Base-by-base conservation (phyloP, 495 filamentous ascomycete genomes). In the Neurospora discreta region DNA sequence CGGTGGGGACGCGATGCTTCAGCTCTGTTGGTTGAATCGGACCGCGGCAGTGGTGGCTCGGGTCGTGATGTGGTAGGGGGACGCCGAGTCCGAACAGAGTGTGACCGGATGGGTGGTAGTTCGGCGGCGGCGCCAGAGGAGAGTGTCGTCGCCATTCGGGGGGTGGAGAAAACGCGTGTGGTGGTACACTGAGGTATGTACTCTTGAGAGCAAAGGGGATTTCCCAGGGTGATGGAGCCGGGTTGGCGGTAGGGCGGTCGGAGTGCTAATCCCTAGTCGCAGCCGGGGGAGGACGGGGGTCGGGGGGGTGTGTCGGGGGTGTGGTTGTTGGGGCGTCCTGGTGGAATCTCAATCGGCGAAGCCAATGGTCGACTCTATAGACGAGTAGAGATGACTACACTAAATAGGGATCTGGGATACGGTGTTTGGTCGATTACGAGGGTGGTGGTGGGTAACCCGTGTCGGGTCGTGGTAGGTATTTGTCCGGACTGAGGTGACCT, bases 1-100 rank as follows among this genome's bases (percentile, higher is more conserved):
- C 84, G 82, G 71, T 82, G 81, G 68, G 82, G 76, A 69, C 78
- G 79, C 76, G 84, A 82, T 68, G 82, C 71, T 46, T 84, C 83
- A 74, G 81, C 80, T 73, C 75, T 76, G 23, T 77, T 75, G 7
- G 75, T 74, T 30, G 77, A 80, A 67, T 80, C 79, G 69, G 79
- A 78, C 9, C 79, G 76, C 8, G 79, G 77, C 20, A 80, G 72
- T 30, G 76, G 72, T 39, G 73, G 75, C 5, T 80, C 79, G 65
- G 73, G 70, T 44, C 79, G 78, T 33, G 79, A 73, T 39, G 78
- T 58, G 41, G 78, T 79, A 26, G 78, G 79, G 6, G 79, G 78
- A 5, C 79, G 78, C 41, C 78, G 76, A 36, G 79, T 79, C 33
- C 79, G 76, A 60, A 78, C 78, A 46, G 79, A 80, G 69, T 80